A percentile compares a stretch with the other conserved stretches of the same genome.
Conservation (phyloP, 495 filamentous ascomycete genomes). For the Penicillium desertorum region DNA sequence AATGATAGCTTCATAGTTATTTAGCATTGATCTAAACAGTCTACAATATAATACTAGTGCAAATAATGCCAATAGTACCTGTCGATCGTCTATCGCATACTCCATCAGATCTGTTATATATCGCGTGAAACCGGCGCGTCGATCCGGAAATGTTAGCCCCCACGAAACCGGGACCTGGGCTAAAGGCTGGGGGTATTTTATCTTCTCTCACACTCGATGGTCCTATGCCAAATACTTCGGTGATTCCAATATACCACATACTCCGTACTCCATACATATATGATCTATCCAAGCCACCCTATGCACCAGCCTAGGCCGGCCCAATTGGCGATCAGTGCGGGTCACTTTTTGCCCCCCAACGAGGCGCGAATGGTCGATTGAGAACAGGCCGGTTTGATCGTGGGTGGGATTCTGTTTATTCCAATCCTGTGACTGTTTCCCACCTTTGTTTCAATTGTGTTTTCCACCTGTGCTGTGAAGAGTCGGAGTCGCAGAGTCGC, state of each 20-base stretch:
- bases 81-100: constrained; percentile 8
- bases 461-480: neutral
- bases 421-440: constrained; percentile 3
- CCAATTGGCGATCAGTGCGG: constrained; percentile 7
- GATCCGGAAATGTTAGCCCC: neutral
- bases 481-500: neutral
- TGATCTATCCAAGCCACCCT: neutral
- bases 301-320: constrained; percentile 2
- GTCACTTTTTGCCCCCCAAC: neutral
- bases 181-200: neutral
- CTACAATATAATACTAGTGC: constrained; percentile 5
- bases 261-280: neutral
- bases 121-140: neutral
- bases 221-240: neutral
- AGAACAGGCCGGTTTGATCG: constrained; percentile 13
- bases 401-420: neutral
- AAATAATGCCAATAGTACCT: constrained; percentile 15
- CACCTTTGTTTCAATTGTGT: constrained; percentile 5
- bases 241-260: neutral
- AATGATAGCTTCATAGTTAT: neutral
- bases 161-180: neutral
- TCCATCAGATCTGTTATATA: neutral
- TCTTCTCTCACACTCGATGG: neutral
- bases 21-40: neutral
- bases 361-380: constrained; percentile 5